Base-by-base conservation (phyloP, 768 basidiomycete species). In the Pleurotus tuoliensis region DNA sequence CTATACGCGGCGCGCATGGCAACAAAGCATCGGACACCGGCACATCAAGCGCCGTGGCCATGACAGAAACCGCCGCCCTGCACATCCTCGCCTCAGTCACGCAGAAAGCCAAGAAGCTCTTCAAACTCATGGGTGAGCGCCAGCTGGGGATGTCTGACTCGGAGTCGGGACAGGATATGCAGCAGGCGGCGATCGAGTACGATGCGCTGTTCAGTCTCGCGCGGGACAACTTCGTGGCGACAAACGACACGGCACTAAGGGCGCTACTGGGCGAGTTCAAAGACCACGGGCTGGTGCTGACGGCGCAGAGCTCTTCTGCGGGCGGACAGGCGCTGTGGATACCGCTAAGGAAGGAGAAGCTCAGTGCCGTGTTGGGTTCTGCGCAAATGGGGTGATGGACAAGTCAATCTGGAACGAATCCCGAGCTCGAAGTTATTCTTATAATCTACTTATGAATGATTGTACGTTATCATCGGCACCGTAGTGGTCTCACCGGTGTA, bases 21-120 rank as follows among this genome's bases (percentile, higher is more conserved):
- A 13, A 58, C 47, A 34, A 61, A 47, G 38, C 45, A 22, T 22
- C 51, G 43, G 51, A 46, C 64, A 65, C 30, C 67, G 43, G 62
- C 63, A 0, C 59, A 61, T 2, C 65, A 68, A 15, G 59, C 61
- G 68, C 71, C 0, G 71, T 73, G 0, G 74, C 74, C 7, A 78
- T 94, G 76, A 86, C 87, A 56, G 88, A 94, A 75, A 83, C 86
- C 22, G 84, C 87, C 11, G 83, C 93, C 20, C 69, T 83, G 22
- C 92, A 94, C 58, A 86, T 98, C 60, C 79, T 98, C 9, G 86
- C 86, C 6, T 88, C 89, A 3, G 94, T 98, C 30, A 94, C 91
- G 1, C 83, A 87, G 49, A 92, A 91, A 62, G 92, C 95, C 3
- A 84, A 88, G 67, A 87, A 88, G 66, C 71, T 97, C 5, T 96